Percentiles rank a stretch among this genome's conserved stretches.
Evolutionary conservation across 208 protist genomes (phyloP).

Genomic region (Naegleria gruberi): DNA sequence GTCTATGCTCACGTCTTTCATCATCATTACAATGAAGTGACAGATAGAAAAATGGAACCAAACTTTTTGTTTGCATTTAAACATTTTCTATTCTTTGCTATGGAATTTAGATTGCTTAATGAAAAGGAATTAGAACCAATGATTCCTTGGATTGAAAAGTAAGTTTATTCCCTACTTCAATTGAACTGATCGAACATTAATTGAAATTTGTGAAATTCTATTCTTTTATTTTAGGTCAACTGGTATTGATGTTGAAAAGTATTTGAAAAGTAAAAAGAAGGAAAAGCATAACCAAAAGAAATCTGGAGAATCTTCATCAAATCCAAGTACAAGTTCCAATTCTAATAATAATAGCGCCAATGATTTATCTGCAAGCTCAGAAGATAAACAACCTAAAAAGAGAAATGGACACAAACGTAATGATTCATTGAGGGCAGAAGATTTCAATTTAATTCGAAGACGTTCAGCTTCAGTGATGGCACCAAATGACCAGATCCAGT

Average conservation of each 20-base stretch:
- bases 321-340: not conserved
- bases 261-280: conserved; percentile 1
- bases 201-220: too few species aligned
- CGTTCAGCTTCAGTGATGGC: not conserved
- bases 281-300: not conserved
- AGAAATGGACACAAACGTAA: not conserved
- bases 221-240: not conserved
- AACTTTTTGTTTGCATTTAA: not conserved
- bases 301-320: not conserved
- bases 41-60: not conserved
- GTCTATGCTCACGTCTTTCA: conserved; percentile 98
- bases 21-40: conserved; percentile 90
- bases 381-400: not conserved
- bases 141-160: not conserved
- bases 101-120: not conserved
- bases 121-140: not conserved
- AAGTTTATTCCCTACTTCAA: not conserved
- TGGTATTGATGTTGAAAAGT: not conserved
- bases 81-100: not conserved
- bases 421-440: not conserved
- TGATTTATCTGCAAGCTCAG: not conserved
- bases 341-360: not conserved
- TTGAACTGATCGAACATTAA: too few species aligned
- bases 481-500: too few species aligned
- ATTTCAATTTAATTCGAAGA: not conserved